Base-by-base conservation (phyloP, 2,329 filamentous ascomycete genomes). In the Beauveria brongniartii region DNA sequence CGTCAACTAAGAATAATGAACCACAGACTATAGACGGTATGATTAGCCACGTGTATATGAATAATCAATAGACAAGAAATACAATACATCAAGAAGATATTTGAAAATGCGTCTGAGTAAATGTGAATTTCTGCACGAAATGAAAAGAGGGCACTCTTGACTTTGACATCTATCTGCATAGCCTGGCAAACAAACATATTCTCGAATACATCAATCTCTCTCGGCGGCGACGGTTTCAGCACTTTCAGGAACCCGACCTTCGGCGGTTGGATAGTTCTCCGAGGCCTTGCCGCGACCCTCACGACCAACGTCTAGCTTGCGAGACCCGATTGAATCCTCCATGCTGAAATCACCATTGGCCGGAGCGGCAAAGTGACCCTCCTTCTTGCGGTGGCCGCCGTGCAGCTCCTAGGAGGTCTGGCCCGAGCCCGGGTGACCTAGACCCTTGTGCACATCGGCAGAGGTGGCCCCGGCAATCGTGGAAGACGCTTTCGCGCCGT, bases 391-490 rank as follows among this genome's bases (percentile, higher is more conserved):
- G 34, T 71, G 70, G 8, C 68, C 68, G n/a, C 74, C 75, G 58
- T 75, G 73, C 53, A 72, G 22, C 67, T 82, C 78, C 18, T 69
- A 66, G 50, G 69, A 70, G 6, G 73, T 75, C 70, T 78, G 73
- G 5, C 79, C 79, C 22, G 74, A 66, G 5, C 73, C 61, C 0
- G 79, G 79, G 63, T 76, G 74, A 2, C 78, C 78, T n/a, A 73
- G 66, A 0, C 77, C 74, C 16, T 67, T 67, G 70, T 82, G 68
- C 0, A 82, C 72, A 62, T 76, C 73, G 26, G 70, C 70, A 24
- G 75, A 78, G 0, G 79, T 82, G 3, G 78, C 73, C 16, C 79
- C 80, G 2, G 65, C 66, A 1, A 82, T 68, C 2, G 73, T 76
- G 12, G 75, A 73, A 1, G 70, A 67, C 0, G 76, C 73, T 16